A percentile compares a stretch with the other conserved stretches of the same genome.
phyloP scores from a whole-genome alignment of 2,329 filamentous ascomycete species.

The Harringtonia aguacate region DNA sequence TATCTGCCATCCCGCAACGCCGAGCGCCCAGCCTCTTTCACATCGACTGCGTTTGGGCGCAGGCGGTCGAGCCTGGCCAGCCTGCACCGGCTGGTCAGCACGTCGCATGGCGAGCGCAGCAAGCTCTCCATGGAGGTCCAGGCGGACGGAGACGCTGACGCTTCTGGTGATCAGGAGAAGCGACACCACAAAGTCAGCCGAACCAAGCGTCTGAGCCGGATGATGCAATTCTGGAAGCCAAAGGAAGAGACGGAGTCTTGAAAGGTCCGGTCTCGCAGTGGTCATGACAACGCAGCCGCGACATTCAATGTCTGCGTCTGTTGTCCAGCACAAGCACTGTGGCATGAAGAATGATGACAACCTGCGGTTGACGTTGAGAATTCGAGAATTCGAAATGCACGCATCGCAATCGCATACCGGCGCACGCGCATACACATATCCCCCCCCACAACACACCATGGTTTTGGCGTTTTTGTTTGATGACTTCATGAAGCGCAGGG shows the following conservation, averaged over 20 bases:
- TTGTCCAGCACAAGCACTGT: too few relatives aligned
- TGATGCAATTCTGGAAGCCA: slow-evolving; percentile 71
- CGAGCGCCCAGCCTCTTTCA: slow-evolving; percentile 52
- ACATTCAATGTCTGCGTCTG: too few relatives aligned
- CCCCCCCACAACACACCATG: not conserved
- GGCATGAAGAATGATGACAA: too few relatives aligned
- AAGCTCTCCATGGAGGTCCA: slow-evolving; percentile 62
- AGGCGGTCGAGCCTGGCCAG: slow-evolving; percentile 69
- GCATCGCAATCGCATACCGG: not conserved
- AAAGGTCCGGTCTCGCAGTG: too few relatives aligned
- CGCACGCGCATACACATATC: not conserved
- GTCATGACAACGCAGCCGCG: too few relatives aligned
- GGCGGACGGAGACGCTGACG: slow-evolving; percentile 24
- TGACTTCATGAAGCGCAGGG: slow-evolving; percentile 8
- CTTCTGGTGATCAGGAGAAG: slow-evolving; percentile 35
- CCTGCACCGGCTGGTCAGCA: slow-evolving; percentile 65
- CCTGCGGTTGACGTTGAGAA: too few relatives aligned
- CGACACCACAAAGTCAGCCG: slow-evolving; percentile 50
- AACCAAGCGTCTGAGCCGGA: slow-evolving; percentile 57
- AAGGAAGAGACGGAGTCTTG: slow-evolving; percentile 25
- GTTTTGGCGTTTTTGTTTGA: slow-evolving; percentile 7
- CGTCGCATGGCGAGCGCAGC: slow-evolving; percentile 63
- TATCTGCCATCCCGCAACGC: slow-evolving; percentile 34
- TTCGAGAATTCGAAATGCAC: too few relatives aligned
- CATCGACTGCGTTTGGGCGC: slow-evolving; percentile 51